Evolutionary conservation across 768 basidiomycete genomes (phyloP).

Genomic region (Galerina marginata): DNA sequence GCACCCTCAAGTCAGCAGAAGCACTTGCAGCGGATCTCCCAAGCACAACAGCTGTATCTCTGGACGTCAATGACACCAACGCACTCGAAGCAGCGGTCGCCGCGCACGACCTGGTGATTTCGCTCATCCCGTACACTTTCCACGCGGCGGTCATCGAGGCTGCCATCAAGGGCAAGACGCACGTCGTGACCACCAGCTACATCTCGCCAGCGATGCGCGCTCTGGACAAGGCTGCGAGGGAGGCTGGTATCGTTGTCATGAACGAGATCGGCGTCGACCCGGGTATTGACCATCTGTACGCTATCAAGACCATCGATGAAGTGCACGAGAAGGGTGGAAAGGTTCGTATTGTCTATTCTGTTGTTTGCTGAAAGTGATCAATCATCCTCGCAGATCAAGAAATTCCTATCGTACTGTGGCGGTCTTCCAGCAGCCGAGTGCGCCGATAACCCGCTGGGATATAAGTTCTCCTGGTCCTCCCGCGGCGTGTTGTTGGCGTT

Average conservation of each 20-base stretch:
- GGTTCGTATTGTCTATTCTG: constrained; percentile 44
- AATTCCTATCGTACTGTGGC: constrained; percentile 95
- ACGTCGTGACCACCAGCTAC: constrained; percentile 97
- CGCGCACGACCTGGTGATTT: constrained; percentile 91
- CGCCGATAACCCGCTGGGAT: constrained; percentile 93
- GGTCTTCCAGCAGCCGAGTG: constrained; percentile 93
- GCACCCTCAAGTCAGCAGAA: constrained; percentile 80
- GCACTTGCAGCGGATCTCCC: constrained; percentile 71
- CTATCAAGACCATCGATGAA: constrained; percentile 92
- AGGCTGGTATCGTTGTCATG: constrained; percentile 91
- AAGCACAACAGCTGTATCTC: constrained; percentile 72
- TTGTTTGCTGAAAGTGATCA: not conserved
- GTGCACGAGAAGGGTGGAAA: constrained; percentile 95
- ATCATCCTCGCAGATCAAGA: constrained; percentile 62
- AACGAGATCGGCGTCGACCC: constrained; percentile 99
- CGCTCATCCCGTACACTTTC: constrained; percentile 93
- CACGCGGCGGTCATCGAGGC: constrained; percentile 91
- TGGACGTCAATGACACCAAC: constrained; percentile 76
- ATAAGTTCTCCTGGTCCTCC: constrained; percentile 99
- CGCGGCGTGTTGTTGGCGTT: constrained; percentile 95
- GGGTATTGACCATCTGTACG: constrained; percentile 93
- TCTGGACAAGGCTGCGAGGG: constrained; percentile 79
- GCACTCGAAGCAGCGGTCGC: constrained; percentile 84
- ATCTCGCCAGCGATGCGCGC: constrained; percentile 90
- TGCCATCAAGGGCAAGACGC: constrained; percentile 85